Conservation (phyloP, 805 yeast species). For the Candida odintsovae region DNA sequence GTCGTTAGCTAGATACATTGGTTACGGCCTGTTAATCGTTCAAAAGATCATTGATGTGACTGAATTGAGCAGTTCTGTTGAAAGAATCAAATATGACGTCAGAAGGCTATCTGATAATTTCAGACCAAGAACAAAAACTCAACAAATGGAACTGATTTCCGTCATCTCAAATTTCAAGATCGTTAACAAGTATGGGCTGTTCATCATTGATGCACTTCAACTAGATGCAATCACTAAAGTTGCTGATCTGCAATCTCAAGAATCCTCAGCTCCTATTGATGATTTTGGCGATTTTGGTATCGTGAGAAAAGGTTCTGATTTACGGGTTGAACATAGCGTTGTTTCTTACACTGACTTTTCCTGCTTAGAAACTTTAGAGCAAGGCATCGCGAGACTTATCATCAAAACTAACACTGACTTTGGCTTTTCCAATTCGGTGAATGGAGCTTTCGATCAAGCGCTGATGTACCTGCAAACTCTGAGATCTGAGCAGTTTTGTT, state of each 20-base stretch:
- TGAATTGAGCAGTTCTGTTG: slow-evolving; percentile 9
- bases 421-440: background rate
- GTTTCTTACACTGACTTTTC: slow-evolving; percentile 6
- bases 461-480: slow-evolving; percentile 9
- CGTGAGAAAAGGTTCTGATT: slow-evolving; percentile 14
- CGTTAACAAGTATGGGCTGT: slow-evolving; percentile 12
- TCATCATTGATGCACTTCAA: slow-evolving; percentile 13
- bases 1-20: slow-evolving; percentile 3
- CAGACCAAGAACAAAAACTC: background rate
- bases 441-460: slow-evolving; percentile 10
- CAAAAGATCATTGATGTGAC: slow-evolving; percentile 10
- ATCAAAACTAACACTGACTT: slow-evolving; percentile 7
- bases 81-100: slow-evolving; percentile 15
- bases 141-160: background rate
- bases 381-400: slow-evolving; percentile 4
- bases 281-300: slow-evolving; percentile 21
- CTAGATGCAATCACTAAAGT: background rate
- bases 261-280: background rate
- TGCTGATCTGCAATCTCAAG: background rate
- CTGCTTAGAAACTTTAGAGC: slow-evolving; percentile 10
- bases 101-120: slow-evolving; percentile 10
- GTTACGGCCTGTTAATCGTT: slow-evolving; percentile 9
- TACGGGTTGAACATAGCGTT: background rate
- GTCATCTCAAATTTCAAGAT: background rate
- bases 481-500: slow-evolving; percentile 5